These are phyloP conservation scores for Suillus weaverae DNA, from an alignment of 768 basidiomycete species.

Conservation along the genomic window DNA sequence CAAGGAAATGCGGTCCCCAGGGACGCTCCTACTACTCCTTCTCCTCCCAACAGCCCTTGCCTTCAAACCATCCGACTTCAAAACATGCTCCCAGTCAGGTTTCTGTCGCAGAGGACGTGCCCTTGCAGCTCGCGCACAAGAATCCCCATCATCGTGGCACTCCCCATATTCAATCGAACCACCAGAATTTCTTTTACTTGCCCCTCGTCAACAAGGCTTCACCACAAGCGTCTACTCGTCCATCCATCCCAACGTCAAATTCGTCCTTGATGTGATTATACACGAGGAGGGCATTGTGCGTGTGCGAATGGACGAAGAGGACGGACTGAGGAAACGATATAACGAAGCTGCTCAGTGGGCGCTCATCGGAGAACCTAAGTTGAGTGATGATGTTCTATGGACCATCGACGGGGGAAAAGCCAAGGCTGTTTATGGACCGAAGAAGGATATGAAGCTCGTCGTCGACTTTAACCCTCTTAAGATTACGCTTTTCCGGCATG, in stretches of 20 bases:
- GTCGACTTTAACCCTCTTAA: constrained; percentile 77
- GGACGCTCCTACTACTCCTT: constrained; percentile 27
- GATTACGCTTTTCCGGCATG: constrained; percentile 68
- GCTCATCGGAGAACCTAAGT: constrained; percentile 66
- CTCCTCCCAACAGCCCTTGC: constrained; percentile 38
- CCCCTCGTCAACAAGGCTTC: constrained; percentile 58
- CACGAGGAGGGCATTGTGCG: constrained; percentile 87
- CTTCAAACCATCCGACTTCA: constrained; percentile 86
- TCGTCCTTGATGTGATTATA: constrained; percentile 78
- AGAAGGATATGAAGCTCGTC: constrained; percentile 62
- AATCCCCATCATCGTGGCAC: constrained; percentile 59
- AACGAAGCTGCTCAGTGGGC: constrained; percentile 94
- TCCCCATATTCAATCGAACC: constrained; percentile 85
- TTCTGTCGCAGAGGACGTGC: constrained; percentile 92
- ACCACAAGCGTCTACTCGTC: constrained; percentile 76
- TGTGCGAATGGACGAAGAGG: constrained; percentile 88
- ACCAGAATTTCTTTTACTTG: constrained; percentile 47
- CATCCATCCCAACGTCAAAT: constrained; percentile 82
- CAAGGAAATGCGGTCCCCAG: neutral
- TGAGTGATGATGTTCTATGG: constrained; percentile 65
- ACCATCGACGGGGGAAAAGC: constrained; percentile 61
- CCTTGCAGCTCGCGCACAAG: constrained; percentile 70
- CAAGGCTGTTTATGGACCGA: constrained; percentile 63
- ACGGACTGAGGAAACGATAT: constrained; percentile 79
- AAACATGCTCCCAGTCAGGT: constrained; percentile 90